A percentile compares a stretch with the other conserved stretches of the same genome.
phyloP scores from a whole-genome alignment of 768 basidiomycete species.

The Macrolepiota fuliginosa region DNA sequence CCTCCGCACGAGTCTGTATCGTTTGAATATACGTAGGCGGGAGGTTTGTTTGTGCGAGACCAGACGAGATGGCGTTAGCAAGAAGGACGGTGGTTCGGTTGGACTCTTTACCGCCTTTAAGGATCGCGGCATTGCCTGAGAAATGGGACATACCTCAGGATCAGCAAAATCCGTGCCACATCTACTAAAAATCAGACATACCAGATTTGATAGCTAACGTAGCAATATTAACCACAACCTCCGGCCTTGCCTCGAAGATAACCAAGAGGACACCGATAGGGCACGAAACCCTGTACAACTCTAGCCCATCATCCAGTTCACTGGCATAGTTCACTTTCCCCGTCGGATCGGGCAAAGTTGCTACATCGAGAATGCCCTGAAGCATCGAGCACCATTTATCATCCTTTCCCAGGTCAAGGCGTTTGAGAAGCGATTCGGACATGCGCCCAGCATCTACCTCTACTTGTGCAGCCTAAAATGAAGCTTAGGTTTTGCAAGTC shows the following conservation, averaged over 20 bases:
- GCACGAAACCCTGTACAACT: slow-evolving; percentile 92
- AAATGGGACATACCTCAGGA: background rate
- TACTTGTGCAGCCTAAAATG: slow-evolving; percentile 62
- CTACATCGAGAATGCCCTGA: slow-evolving; percentile 86
- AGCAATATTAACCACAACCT: slow-evolving; percentile 97
- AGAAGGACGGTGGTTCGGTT: slow-evolving; percentile 74
- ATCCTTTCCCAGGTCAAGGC: slow-evolving; percentile 72
- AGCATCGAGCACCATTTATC: slow-evolving; percentile 97
- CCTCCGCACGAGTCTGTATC: slow-evolving; percentile 89
- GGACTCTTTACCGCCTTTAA: slow-evolving; percentile 98
- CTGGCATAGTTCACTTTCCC: slow-evolving; percentile 85
- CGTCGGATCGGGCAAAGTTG: slow-evolving; percentile 80
- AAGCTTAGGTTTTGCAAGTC: no score
- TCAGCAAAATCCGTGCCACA: background rate
- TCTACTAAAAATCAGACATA: slow-evolving; percentile 29
- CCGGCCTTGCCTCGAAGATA: slow-evolving; percentile 96
- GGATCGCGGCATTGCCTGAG: slow-evolving; percentile 91
- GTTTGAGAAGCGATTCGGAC: slow-evolving; percentile 78
- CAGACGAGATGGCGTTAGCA: slow-evolving; percentile 74
- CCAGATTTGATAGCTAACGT: slow-evolving; percentile 96
- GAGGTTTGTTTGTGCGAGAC: slow-evolving; percentile 69
- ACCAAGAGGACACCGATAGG: slow-evolving; percentile 95
- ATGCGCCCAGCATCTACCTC: slow-evolving; percentile 85
- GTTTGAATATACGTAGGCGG: slow-evolving; percentile 85
- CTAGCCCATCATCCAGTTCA: slow-evolving; percentile 82